Conservation (phyloP, 257 asterid genomes). For the Catharanthus roseus region DNA sequence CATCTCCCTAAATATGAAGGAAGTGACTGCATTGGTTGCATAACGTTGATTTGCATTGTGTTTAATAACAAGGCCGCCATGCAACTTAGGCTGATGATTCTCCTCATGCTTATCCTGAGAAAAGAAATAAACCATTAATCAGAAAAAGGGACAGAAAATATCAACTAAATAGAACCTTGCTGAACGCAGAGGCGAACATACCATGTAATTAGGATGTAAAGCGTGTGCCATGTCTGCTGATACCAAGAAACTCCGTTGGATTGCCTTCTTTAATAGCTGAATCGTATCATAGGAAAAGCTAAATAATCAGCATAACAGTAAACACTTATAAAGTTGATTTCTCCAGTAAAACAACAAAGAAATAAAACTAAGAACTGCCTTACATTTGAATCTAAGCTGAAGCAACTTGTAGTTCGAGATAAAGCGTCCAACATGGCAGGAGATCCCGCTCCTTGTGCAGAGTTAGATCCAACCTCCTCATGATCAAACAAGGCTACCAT, state of each 20-base stretch:
- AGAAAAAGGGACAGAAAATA: background rate
- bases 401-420: slow-evolving; percentile 74
- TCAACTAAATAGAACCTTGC: background rate
- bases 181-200: slow-evolving; percentile 20
- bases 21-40: slow-evolving; percentile 87
- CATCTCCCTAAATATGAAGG: slow-evolving; percentile 77
- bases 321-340: background rate
- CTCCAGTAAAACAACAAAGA: background rate
- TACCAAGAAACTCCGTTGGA: slow-evolving; percentile 84
- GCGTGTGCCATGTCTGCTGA: slow-evolving; percentile 99
- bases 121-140: slow-evolving; percentile 13
- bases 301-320: slow-evolving; percentile 4
- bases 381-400: slow-evolving; percentile 74
- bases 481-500: slow-evolving; percentile 97
- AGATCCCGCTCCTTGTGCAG: slow-evolving; percentile 99
- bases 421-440: slow-evolving; percentile 82
- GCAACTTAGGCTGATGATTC: slow-evolving; percentile 92
- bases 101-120: slow-evolving; percentile 94
- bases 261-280: slow-evolving; percentile 65
- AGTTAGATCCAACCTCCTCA: slow-evolving; percentile 90
- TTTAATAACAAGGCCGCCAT: slow-evolving; percentile 85
- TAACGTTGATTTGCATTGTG: slow-evolving; percentile 96
- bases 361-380: background rate
- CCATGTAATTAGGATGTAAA: slow-evolving; percentile 90
- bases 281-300: slow-evolving; percentile 5